Evolutionary conservation across 2,329 filamentous ascomycete genomes (phyloP).

Genomic region (Onygena corvina): DNA sequence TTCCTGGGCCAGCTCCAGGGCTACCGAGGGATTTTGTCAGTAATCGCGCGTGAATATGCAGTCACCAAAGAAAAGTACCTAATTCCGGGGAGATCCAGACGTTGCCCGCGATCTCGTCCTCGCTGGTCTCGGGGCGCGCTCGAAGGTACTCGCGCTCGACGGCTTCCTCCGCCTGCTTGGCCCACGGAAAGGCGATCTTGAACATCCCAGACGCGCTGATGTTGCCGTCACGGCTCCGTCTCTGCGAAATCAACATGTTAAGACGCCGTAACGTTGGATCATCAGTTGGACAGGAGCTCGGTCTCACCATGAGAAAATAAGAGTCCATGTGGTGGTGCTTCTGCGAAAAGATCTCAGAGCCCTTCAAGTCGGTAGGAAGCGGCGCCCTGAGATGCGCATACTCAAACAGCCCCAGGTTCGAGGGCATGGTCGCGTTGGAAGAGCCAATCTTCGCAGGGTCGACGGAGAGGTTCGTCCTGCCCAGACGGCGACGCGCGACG

Average conservation of each 20-base stretch:
- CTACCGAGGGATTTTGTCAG: conserved; percentile 36
- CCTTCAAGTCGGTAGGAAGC: conserved; percentile 73
- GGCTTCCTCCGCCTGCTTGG: conserved; percentile 47
- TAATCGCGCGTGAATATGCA: conserved; percentile 10
- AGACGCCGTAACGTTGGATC: not conserved
- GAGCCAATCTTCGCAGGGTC: conserved; percentile 64
- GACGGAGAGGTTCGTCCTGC: conserved; percentile 79
- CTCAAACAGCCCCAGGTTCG: conserved; percentile 74
- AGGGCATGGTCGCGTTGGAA: conserved; percentile 57
- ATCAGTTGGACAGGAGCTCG: conserved; percentile 4
- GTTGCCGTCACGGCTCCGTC: conserved; percentile 54
- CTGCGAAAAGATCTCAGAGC: conserved; percentile 72
- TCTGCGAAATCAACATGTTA: conserved; percentile 26
- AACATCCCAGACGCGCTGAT: conserved; percentile 59
- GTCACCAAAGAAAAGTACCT: conserved; percentile 33
- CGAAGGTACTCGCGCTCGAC: conserved; percentile 65
- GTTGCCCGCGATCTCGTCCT: conserved; percentile 89
- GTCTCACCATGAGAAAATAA: conserved; percentile 79
- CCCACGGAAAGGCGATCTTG: conserved; percentile 57
- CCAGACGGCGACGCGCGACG: conserved; percentile 71
- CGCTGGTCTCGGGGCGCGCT: conserved; percentile 63
- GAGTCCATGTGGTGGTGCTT: conserved; percentile 56
- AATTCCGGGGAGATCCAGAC: conserved; percentile 81
- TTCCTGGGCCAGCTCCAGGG: conserved; percentile 70
- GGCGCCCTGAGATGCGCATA: conserved; percentile 92